phyloP scores from a whole-genome alignment of 73 alveolate species.

The Symbiodinium natans region DNA sequence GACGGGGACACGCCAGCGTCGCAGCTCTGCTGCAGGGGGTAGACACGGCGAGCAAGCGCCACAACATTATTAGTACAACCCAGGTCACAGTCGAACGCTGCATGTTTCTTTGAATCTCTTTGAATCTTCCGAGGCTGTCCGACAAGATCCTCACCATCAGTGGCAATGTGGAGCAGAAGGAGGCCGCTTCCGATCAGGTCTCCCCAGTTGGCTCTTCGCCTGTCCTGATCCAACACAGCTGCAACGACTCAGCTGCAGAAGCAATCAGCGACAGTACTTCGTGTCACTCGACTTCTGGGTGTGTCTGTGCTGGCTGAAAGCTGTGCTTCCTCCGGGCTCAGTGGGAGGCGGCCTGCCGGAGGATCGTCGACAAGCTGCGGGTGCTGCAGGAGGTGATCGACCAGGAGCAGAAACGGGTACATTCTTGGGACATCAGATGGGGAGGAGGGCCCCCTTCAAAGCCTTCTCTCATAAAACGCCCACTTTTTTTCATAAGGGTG shows the following conservation, averaged over 20 bases:
- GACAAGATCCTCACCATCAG: conserved; percentile 92
- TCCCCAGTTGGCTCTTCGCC: no score
- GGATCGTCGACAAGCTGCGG: conserved; percentile 74
- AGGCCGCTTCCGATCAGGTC: conserved; percentile 42
- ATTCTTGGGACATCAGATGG: background rate
- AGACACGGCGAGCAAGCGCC: no score
- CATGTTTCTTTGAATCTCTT: no score
- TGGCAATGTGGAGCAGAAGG: conserved; percentile 89
- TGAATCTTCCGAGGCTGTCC: no score
- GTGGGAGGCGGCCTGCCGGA: conserved; percentile 59
- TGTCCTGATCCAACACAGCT: no score
- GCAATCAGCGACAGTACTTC: background rate
- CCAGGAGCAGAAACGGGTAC: conserved; percentile 18
- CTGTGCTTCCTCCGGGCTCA: background rate
- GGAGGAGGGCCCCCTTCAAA: no score
- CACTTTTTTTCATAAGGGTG: no score
- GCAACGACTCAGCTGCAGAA: no score
- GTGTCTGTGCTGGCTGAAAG: background rate
- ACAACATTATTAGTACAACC: no score
- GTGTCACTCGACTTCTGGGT: background rate
- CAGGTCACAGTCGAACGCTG: no score
- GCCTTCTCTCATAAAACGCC: no score
- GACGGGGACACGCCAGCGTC: conserved; percentile 58
- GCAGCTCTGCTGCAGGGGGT: conserved; percentile 20
- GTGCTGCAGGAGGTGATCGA: conserved; percentile 71